Evolutionary conservation across 2,329 filamentous ascomycete species (phyloP), one percentile per base, ranked within the genome.

Genomic region (Fusarium phyllophilum): DNA sequence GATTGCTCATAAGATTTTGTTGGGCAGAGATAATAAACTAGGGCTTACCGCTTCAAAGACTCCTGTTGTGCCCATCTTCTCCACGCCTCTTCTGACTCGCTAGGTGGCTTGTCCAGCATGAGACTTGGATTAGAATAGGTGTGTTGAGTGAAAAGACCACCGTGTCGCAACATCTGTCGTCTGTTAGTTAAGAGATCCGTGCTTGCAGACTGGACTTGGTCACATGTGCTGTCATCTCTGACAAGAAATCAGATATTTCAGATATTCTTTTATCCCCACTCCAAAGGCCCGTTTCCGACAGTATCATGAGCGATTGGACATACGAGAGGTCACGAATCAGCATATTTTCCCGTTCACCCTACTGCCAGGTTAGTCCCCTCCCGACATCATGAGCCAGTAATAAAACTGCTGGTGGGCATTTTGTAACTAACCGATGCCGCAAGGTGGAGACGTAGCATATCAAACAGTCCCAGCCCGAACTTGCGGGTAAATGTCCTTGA

Each of bases 21-120:
- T 0, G 0, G 5, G 7, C 5, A 46, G 6, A 22, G 8, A 18
- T 31, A 14, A 22, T 31, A 8, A 31, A 18, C 18, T 4, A 6
- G 15, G 26, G 7, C 24, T 31, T 46, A 46, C 26, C 45, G 26
- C 26, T 46, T 46, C 5, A 22, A 46, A 8, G 45, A 46, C 20
- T 46, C 26, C 45, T 46, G 45, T 15, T 46, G 8, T 6, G 18
- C 45, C 45, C 26, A 46, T 31, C 6, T 31, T 22, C 5, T 6
- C 45, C 45, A 46, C 11, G 26, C 5, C 6, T 46, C 3, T 4
- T 46, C 45, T 10, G 4, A 22, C 18, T 46, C 26, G 6, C 18
- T 15, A 2, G 2, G 8, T 3, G 13, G 45, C 26, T 1, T 14
- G 1, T 22, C 45, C 20, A 31, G 18, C 26, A 46, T 29, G 45